Percentiles rank a stretch among this genome's conserved stretches.
phyloP scores from a whole-genome alignment of 768 basidiomycete species.

The Cyathus striatus region DNA sequence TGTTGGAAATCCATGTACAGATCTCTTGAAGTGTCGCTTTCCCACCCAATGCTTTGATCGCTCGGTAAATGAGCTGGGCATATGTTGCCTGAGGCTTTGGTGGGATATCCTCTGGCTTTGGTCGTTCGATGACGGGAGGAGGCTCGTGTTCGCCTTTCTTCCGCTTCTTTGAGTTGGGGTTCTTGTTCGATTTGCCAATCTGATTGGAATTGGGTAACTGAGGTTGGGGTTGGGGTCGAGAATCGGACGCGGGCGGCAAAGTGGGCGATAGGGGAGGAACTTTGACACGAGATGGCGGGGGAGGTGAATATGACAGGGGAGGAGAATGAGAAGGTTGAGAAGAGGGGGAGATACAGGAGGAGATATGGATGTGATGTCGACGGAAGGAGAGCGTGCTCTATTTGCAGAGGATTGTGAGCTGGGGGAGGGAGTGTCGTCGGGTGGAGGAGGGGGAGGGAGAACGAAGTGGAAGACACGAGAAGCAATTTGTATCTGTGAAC shows the following conservation, averaged over 20 bases:
- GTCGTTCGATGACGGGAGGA: slow-evolving; percentile 28
- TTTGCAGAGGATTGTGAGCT: slow-evolving; percentile 70
- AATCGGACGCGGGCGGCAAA: slow-evolving; percentile 32
- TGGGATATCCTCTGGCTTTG: slow-evolving; percentile 73
- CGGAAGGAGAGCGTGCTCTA: slow-evolving; percentile 70
- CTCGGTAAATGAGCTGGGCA: slow-evolving; percentile 86
- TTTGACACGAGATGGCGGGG: slow-evolving; percentile 49
- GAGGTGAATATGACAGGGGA: slow-evolving; percentile 70
- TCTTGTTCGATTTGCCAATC: slow-evolving; percentile 43
- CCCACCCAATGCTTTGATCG: slow-evolving; percentile 75
- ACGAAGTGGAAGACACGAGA: slow-evolving; percentile 97
- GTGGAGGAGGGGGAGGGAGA: slow-evolving; percentile 80
- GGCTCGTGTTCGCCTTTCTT: slow-evolving; percentile 56
- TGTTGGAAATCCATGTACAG: slow-evolving; percentile 85
- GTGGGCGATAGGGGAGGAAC: slow-evolving; percentile 36
- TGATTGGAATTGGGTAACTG: slow-evolving; percentile 61
- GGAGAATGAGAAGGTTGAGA: slow-evolving; percentile 76
- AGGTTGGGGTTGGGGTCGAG: no score
- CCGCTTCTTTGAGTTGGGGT: slow-evolving; percentile 57
- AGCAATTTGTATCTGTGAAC: slow-evolving; percentile 95
- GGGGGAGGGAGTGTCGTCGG: slow-evolving; percentile 78
- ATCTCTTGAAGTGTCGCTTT: slow-evolving; percentile 92
- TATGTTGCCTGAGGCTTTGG: slow-evolving; percentile 90
- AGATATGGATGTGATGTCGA: slow-evolving; percentile 78
- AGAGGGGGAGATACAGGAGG: no score